Base-by-base conservation (phyloP, 495 filamentous ascomycete species). In the Daldinia decipiens region DNA sequence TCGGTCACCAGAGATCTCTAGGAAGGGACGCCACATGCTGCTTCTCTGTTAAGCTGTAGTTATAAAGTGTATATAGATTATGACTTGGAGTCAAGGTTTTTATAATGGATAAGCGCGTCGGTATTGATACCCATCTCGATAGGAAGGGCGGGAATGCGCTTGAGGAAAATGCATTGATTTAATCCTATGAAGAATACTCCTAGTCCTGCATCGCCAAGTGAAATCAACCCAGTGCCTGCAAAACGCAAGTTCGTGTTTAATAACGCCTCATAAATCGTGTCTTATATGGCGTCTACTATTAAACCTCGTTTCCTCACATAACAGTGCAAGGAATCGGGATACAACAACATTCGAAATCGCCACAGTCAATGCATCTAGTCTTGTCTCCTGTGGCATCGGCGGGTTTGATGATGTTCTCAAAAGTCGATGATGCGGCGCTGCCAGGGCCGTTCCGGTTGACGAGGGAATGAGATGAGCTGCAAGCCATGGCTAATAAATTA, bases 331-430 rank as follows among this genome's bases (percentile, higher is more conserved):
- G 81, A 57, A 82, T 80, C 8, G 81, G 81, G 60, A 82, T 80
- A 63, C 82, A 83, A 73, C 82, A 85, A 70, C 82, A 85, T 27
- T 82, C 80, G 59, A 77, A 81, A 29, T 75, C 82, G 45, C 77
- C 82, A 53, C 82, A 85, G 61, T 82, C 80, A 26, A 83, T 70
- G 62, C 82, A 83, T 21, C 77, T 77, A 3, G 80, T 82, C 78
- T 80, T 79, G n/a, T 76, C 80, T 55, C 74, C 76, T 8, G 74
- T 71, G 7, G 74, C 75, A 32, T 73, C 70, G 13, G 75, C 77
- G 1, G 77, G 77, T 63, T 82, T 83, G 53, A 83, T 74, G 74
- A 84, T 80, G 50, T 74, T 79, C 57, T 74, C 76, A 65, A 81
- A 76, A 21, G 77, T 82, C 12, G 78, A 80, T 21, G 77, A 65